Percentiles rank a stretch among this genome's conserved stretches.
Conservation (phyloP, 495 filamentous ascomycete species). For the Hypoxylon perforatum region DNA sequence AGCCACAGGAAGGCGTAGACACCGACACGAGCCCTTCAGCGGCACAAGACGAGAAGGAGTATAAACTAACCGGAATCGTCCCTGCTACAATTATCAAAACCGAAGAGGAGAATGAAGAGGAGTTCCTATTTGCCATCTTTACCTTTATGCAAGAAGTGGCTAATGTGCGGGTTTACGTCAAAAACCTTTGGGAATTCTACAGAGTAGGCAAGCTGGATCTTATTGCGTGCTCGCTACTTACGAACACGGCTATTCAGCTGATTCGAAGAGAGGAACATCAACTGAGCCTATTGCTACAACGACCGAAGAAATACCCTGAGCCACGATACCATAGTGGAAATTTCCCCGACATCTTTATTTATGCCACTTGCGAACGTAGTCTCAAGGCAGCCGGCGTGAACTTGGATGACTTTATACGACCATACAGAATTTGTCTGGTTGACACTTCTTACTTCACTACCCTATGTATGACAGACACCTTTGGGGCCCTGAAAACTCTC, state of each 20-base stretch:
- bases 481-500: background rate
- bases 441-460: too few species aligned
- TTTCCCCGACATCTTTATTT: too few species aligned
- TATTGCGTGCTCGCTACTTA: background rate
- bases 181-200: background rate
- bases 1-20: background rate
- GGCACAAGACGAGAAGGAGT: background rate
- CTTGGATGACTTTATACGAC: too few species aligned
- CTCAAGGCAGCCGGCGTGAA: too few species aligned
- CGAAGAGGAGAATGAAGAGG: background rate
- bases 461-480: background rate
- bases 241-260: slow-evolving; percentile 2
- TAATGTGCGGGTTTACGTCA: background rate
- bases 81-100: background rate
- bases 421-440: too few species aligned
- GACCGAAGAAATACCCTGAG: background rate
- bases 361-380: too few species aligned
- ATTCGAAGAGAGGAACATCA: background rate
- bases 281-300: background rate
- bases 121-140: background rate
- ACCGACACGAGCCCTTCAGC: background rate
- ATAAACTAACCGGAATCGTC: background rate
- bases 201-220: background rate
- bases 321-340: too few species aligned
- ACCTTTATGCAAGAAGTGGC: background rate